Conservation (phyloP, 208 protist genomes). For the Leptomonas seymouri region DNA sequence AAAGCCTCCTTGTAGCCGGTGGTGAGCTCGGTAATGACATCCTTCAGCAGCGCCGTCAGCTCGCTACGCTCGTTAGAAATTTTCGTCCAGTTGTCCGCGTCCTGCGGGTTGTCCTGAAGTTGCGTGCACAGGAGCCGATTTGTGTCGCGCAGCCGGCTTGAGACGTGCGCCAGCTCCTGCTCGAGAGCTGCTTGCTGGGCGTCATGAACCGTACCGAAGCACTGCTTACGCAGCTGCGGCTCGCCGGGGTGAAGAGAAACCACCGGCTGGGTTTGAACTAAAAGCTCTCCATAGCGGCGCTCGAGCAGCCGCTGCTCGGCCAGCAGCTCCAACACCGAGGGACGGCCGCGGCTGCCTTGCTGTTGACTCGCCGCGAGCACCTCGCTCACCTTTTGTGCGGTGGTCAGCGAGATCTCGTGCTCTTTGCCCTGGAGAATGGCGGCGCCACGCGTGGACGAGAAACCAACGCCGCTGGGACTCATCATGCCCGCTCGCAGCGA, state of each 20-base stretch:
- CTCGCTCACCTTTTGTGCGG: constrained; percentile 23
- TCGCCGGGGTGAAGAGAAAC: constrained; percentile 60
- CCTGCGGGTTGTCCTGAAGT: constrained; percentile 92
- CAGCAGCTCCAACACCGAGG: constrained; percentile 80
- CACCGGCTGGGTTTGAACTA: constrained; percentile 48
- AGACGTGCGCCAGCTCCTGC: constrained; percentile 71
- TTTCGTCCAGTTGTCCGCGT: constrained; percentile 92
- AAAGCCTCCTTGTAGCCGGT: constrained; percentile 60
- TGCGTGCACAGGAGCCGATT: constrained; percentile 83
- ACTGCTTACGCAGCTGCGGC: constrained; percentile 49
- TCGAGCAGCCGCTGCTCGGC: constrained; percentile 80
- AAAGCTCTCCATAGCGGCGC: constrained; percentile 80
- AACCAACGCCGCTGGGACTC: not conserved
- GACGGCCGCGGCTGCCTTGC: constrained; percentile 50
- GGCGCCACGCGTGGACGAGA: constrained; percentile 16
- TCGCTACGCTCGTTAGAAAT: constrained; percentile 83
- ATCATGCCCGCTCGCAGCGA: not conserved
- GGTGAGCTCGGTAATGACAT: constrained; percentile 73
- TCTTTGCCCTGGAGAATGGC: constrained; percentile 12
- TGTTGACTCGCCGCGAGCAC: constrained; percentile 32
- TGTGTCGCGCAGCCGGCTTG: constrained; percentile 73
- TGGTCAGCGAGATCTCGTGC: constrained; percentile 13
- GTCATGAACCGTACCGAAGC: constrained; percentile 27
- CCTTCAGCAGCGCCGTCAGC: constrained; percentile 73
- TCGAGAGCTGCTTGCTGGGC: constrained; percentile 46